Conservation (phyloP, 352 stramenopile genomes). For the Phytopythium delawarense region DNA sequence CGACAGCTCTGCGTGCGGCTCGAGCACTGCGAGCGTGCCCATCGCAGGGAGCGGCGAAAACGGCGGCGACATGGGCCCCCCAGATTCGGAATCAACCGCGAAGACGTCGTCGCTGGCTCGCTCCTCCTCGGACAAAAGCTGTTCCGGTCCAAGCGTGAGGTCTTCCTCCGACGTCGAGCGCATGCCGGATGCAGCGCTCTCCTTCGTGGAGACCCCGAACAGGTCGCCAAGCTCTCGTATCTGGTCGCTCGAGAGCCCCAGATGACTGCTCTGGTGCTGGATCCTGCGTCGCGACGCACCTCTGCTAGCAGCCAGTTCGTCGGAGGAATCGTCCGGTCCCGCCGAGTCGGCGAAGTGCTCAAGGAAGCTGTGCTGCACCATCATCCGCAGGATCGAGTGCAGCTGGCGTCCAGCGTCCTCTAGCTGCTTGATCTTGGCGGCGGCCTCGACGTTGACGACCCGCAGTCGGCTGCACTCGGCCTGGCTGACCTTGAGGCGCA, state of each 20-base stretch:
- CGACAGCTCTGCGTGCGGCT: conserved; percentile 4
- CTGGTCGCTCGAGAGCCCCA: conserved; percentile 35
- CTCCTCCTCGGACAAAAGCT: conserved; percentile 6
- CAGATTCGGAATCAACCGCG: conserved; percentile 2
- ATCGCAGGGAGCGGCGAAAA: conserved; percentile 19
- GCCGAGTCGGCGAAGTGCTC: conserved; percentile 39
- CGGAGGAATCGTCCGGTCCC: neutral
- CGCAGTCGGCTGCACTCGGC: conserved; percentile 65
- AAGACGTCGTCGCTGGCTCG: conserved; percentile 3
- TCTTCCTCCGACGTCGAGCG: neutral
- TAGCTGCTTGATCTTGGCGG: conserved; percentile 51
- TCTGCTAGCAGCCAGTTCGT: neutral
- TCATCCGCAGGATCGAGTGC: conserved; percentile 49
- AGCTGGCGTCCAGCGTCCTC: conserved; percentile 58
- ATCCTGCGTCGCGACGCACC: neutral
- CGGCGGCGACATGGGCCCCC: conserved; percentile 11
- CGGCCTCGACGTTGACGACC: conserved; percentile 44
- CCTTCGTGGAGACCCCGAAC: conserved; percentile 33
- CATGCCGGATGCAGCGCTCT: neutral
- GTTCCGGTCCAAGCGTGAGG: neutral
- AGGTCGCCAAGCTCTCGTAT: conserved; percentile 48
- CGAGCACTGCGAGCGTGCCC: neutral
- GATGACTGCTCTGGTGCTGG: neutral
- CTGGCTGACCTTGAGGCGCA: conserved; percentile 65
- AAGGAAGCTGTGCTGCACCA: conserved; percentile 67